These are phyloP conservation scores for Ashbya aceris DNA, from an alignment of 1,139 yeast species.

Conservation along the genomic window DNA sequence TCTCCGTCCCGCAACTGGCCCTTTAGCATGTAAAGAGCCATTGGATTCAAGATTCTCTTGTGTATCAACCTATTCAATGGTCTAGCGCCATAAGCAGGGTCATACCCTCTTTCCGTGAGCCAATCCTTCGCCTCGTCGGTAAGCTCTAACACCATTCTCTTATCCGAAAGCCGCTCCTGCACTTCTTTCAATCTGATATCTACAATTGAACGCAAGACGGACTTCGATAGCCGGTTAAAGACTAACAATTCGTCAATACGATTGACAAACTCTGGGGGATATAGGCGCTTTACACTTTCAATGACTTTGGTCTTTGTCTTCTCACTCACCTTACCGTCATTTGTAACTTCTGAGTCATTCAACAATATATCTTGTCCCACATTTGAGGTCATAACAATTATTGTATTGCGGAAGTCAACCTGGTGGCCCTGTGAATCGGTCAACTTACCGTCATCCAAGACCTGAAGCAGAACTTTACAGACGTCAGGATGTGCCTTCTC, in stretches of 20 bases:
- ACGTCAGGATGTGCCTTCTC: constrained; percentile 96
- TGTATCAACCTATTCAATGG: constrained; percentile 88
- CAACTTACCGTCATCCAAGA: constrained; percentile 85
- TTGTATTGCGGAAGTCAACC: constrained; percentile 87
- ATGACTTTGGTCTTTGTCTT: constrained; percentile 48
- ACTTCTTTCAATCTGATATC: constrained; percentile 77
- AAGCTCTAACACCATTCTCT: constrained; percentile 60
- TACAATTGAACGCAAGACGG: constrained; percentile 65
- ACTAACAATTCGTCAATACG: constrained; percentile 86
- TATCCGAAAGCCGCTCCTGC: constrained; percentile 65
- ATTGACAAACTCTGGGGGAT: constrained; percentile 92
- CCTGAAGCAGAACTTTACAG: constrained; percentile 79
- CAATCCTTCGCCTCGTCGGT: constrained; percentile 58
- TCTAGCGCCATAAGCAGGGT: constrained; percentile 87
- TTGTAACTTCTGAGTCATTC: constrained; percentile 46
- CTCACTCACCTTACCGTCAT: constrained; percentile 40
- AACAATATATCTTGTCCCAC: constrained; percentile 86
- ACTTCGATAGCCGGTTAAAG: constrained; percentile 77
- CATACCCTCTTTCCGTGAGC: constrained; percentile 81
- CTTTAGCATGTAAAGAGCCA: constrained; percentile 68
- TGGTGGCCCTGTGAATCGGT: constrained; percentile 94
- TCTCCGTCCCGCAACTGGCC: constrained; percentile 73
- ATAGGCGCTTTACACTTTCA: constrained; percentile 57
- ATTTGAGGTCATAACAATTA: constrained; percentile 95
- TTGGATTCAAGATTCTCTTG: constrained; percentile 71